phyloP scores from a whole-genome alignment of 192 early-diverging fungal genomes.

The Gigaspora rosea region DNA sequence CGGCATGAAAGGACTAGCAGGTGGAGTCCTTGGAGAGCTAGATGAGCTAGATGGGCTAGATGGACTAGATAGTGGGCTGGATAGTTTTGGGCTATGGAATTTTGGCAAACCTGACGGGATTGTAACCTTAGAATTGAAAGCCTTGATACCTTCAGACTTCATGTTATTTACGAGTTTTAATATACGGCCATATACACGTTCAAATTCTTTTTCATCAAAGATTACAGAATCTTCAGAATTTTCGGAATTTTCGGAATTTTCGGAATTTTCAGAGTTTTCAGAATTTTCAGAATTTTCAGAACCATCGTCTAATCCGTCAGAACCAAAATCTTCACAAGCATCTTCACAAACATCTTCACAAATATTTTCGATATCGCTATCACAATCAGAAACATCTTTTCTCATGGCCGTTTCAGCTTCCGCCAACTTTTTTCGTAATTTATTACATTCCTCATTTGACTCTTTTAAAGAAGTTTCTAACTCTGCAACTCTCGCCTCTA shows the following conservation, averaged over 20 bases:
- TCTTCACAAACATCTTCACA: too few relatives aligned
- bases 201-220: background rate
- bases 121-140: slow-evolving; percentile 25
- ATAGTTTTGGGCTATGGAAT: background rate
- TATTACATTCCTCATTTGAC: slow-evolving; percentile 24
- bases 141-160: slow-evolving; percentile 24
- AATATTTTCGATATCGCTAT: background rate
- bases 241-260: background rate
- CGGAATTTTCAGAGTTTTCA: background rate
- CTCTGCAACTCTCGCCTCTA: slow-evolving; percentile 24
- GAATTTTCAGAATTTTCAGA: background rate
- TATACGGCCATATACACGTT: slow-evolving; percentile 22
- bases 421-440: background rate
- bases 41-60: background rate
- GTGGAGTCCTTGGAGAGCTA: background rate
- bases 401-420: background rate
- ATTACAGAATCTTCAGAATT: background rate
- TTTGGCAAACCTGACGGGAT: slow-evolving; percentile 12
- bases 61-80: background rate
- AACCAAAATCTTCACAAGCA: background rate
- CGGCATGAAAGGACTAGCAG: background rate
- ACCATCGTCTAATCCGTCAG: background rate
- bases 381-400: background rate
- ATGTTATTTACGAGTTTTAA: slow-evolving; percentile 28
- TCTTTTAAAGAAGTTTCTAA: slow-evolving; percentile 17